Conservation (phyloP, 1,284 basidiomycete species). For the Rhodofomes roseus region DNA sequence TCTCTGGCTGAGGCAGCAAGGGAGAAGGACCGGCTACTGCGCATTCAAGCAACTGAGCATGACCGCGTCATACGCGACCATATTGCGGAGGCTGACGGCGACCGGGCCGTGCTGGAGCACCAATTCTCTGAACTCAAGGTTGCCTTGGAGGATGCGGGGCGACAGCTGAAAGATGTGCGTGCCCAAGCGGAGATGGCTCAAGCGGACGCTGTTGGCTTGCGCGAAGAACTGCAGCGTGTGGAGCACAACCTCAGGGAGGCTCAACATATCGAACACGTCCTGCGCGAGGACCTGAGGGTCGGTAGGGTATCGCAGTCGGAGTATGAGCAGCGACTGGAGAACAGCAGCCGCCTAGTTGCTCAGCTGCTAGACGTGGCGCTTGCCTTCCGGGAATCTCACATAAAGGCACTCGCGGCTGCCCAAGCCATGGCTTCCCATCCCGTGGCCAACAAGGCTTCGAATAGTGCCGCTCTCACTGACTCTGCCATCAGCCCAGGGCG, state of each 20-base stretch:
- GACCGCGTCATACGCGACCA: conserved; percentile 84
- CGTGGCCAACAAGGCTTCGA: conserved; percentile 16
- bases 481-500: conserved; percentile 46
- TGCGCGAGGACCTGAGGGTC: conserved; percentile 59
- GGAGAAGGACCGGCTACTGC: conserved; percentile 76
- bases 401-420: conserved; percentile 62
- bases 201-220: conserved; percentile 60
- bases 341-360: conserved; percentile 58
- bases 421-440: conserved; percentile 63
- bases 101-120: conserved; percentile 84
- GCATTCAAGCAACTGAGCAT: conserved; percentile 74
- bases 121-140: conserved; percentile 78
- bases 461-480: conserved; percentile 28
- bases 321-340: conserved; percentile 61
- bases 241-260: conserved; percentile 64
- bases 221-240: conserved; percentile 70
- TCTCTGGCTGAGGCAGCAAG: conserved; percentile 63
- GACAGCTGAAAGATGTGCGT: conserved; percentile 57
- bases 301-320: conserved; percentile 62
- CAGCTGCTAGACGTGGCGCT: conserved; percentile 74
- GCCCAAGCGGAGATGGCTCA: conserved; percentile 56
- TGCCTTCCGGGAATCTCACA: conserved; percentile 67
- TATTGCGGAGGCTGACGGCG: conserved; percentile 87
- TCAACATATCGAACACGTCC: conserved; percentile 53
- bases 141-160: conserved; percentile 52